Base-by-base conservation (phyloP, 148 eudicot species). In the Camellia granthamiana region DNA sequence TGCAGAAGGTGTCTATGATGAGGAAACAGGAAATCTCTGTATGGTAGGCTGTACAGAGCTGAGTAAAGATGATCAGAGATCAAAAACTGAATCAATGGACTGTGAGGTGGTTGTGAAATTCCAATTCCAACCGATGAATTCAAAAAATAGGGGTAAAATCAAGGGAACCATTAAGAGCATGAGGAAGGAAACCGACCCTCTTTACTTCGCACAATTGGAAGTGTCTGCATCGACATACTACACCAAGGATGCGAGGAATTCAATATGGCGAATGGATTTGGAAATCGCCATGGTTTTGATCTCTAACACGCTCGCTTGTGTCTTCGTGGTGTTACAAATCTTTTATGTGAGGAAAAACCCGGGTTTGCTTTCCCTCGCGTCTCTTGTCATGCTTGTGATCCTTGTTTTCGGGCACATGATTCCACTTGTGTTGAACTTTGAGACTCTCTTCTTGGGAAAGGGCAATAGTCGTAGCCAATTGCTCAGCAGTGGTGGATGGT, bases 1-100 rank as follows among this genome's bases (percentile, higher is more conserved):
- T 42, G 77, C 84, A 62, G 84, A 82, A 72, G 84, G 84, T 44
- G 49, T 77, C 18, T 82, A 78, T 44, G 78, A 82, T 78, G 81
- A 23, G 30, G 74, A 54, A 62, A 77, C 84, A n/a, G 84, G 81
- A 19, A 56, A 44, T 11, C 65, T 72, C 21, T 82, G 81, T 64
- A 82, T 82, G 84, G 67, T 78, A 4, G 84, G 84, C 2, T 82
- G 84, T 56, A 82, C 72, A 65, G 62, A 82, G 68, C 9, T 82
- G 58, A 9, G 55, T 41, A 59, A 5, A 47, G 51, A 47, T 4
- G 5, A 0, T 47, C 51, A 47, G 51, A 47, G 7, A 38, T 66
- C 16, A 66, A 10, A 46, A n/a, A 65, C n/a, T 46, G 64, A 55
- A 61, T n/a, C 64, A 6, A 21, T 78, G 72, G 84, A 82, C 15